phyloP scores from a whole-genome alignment of 2,329 filamentous ascomycete species.

The Colletotrichum endophyticum region DNA sequence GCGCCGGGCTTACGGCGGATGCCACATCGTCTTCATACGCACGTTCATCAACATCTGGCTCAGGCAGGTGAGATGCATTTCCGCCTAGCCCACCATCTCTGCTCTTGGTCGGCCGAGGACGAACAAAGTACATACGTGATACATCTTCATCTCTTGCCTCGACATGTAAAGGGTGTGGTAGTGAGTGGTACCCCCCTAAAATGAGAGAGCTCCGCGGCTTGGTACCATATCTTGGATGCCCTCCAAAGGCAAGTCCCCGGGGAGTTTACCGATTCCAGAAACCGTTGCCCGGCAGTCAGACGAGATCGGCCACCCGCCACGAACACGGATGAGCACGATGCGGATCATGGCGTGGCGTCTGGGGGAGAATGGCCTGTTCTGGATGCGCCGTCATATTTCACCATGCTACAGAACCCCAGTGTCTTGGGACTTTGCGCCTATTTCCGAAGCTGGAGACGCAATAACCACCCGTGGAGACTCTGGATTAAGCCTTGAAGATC shows the following conservation, averaged over 20 bases:
- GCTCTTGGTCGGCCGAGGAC: not conserved
- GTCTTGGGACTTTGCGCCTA: not conserved
- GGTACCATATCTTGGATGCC: not conserved
- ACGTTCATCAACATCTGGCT: not conserved
- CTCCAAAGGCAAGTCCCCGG: not conserved
- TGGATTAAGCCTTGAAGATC: not conserved
- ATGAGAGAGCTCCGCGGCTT: not conserved
- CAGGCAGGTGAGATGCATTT: not conserved
- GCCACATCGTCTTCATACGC: not conserved
- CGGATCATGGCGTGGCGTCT: conserved; percentile 5
- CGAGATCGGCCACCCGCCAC: conserved; percentile 5
- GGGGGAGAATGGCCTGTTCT: conserved; percentile 13
- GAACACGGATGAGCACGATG: not conserved
- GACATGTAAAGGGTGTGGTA: not conserved
- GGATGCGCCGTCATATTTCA: conserved; percentile 3
- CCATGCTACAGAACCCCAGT: not conserved
- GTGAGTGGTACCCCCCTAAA: not conserved
- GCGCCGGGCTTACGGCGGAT: not conserved
- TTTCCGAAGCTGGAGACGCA: not conserved
- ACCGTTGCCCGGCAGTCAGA: conserved; percentile 6
- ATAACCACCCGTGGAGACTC: not conserved
- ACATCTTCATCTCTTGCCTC: not conserved
- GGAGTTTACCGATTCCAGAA: conserved; percentile 2
- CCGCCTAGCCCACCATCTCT: not conserved
- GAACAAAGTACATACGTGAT: not conserved